Conservation (phyloP, 768 basidiomycete genomes). For the Fomitopsis pulvina region DNA sequence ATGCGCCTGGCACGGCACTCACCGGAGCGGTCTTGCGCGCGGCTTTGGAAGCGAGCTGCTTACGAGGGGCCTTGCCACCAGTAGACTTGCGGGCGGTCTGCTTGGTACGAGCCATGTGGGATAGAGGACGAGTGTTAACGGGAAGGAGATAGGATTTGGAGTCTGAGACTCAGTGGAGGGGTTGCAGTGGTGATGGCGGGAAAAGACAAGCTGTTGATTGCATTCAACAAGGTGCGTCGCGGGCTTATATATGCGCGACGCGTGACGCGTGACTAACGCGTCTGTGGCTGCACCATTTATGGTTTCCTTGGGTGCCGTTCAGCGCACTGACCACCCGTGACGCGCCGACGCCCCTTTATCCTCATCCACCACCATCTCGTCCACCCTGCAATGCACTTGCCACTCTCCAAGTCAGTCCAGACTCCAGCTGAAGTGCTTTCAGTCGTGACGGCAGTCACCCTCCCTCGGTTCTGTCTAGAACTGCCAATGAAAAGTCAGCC, state of each 20-base stretch:
- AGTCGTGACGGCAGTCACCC: too few relatives aligned
- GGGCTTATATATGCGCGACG: conserved; percentile 21
- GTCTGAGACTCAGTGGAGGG: conserved; percentile 1
- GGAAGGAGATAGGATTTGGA: neutral
- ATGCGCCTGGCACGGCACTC: conserved; percentile 6
- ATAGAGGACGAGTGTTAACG: neutral
- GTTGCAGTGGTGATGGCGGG: conserved; percentile 16
- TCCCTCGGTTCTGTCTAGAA: too few relatives aligned
- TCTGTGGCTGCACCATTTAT: conserved; percentile 11
- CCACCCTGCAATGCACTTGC: too few relatives aligned
- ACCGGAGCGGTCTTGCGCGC: conserved; percentile 35
- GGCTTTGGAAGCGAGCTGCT: conserved; percentile 39
- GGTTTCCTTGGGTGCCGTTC: neutral
- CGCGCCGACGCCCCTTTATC: too few relatives aligned
- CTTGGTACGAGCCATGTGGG: conserved; percentile 64
- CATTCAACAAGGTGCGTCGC: conserved; percentile 16
- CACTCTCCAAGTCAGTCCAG: too few relatives aligned
- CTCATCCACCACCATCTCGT: too few relatives aligned
- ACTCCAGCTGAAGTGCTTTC: too few relatives aligned
- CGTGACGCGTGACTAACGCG: conserved; percentile 20
- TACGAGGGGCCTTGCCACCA: conserved; percentile 42
- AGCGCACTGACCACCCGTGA: too few relatives aligned
- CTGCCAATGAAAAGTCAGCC: too few relatives aligned
- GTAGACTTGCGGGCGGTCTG: conserved; percentile 76
- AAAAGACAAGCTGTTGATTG: conserved; percentile 15